Percentiles rank a stretch among this genome's conserved stretches.
phyloP scores from a whole-genome alignment of 768 basidiomycete genomes.

The Gelatoporia subvermispora region DNA sequence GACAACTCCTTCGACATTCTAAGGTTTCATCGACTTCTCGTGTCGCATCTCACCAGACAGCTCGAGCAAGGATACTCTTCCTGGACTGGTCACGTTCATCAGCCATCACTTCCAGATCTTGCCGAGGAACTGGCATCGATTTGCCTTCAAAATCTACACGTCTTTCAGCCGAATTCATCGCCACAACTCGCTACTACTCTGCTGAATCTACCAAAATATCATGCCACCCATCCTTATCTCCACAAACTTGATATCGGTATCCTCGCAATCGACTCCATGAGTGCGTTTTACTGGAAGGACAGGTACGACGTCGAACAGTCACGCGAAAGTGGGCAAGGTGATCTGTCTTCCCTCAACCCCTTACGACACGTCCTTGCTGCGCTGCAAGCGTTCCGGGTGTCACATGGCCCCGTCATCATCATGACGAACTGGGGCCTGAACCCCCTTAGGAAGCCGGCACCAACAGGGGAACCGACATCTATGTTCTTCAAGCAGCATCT shows the following conservation, averaged over 20 bases:
- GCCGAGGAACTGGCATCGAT: slow-evolving; percentile 27
- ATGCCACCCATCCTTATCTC: slow-evolving; percentile 38
- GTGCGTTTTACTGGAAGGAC: slow-evolving; percentile 76
- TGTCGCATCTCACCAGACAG: slow-evolving; percentile 37
- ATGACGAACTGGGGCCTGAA: slow-evolving; percentile 62
- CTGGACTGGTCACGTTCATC: neutral
- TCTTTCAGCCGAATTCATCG: slow-evolving; percentile 68
- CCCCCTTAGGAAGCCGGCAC: slow-evolving; percentile 15
- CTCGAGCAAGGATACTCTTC: slow-evolving; percentile 3
- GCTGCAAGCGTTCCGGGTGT: slow-evolving; percentile 42
- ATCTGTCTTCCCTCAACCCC: slow-evolving; percentile 23
- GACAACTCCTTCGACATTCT: slow-evolving; percentile 59
- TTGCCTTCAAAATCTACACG: slow-evolving; percentile 51
- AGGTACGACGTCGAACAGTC: slow-evolving; percentile 57
- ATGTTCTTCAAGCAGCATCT: slow-evolving; percentile 51
- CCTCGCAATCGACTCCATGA: slow-evolving; percentile 71
- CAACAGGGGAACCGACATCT: slow-evolving; percentile 13
- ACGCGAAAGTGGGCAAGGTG: slow-evolving; percentile 19
- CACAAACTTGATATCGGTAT: slow-evolving; percentile 52
- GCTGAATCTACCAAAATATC: slow-evolving; percentile 50
- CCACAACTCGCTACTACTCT: slow-evolving; percentile 67
- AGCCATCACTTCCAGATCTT: neutral
- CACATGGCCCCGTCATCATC: slow-evolving; percentile 46
- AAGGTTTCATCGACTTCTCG: slow-evolving; percentile 50
- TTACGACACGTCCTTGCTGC: slow-evolving; percentile 44